Conservation (phyloP, 257 asterid species). For the Solanum corneliomulleri region DNA sequence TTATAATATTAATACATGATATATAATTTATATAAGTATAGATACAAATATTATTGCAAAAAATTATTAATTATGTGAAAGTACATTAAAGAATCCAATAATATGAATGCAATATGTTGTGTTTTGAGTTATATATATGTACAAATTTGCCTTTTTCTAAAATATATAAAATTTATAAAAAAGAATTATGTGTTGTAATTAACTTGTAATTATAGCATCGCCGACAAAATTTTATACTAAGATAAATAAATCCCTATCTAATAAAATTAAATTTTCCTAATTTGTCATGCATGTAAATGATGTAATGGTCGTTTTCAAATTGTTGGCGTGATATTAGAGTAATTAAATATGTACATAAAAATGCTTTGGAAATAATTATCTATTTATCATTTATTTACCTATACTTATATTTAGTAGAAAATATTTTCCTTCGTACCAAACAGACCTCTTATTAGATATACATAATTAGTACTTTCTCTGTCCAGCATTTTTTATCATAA, state of each 20-base stretch:
- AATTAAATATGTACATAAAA: neutral
- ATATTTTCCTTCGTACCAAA: neutral
- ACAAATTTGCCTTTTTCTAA: neutral
- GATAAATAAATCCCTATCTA: neutral
- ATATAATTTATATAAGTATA: neutral
- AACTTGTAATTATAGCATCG: neutral
- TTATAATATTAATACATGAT: neutral
- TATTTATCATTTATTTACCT: too few species aligned
- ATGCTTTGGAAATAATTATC: neutral
- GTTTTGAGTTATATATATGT: neutral
- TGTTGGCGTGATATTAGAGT: neutral
- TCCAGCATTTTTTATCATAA: too few species aligned
- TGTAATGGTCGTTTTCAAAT: neutral
- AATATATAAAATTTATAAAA: neutral
- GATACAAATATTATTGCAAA: neutral
- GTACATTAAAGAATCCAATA: neutral
- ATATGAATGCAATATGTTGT: neutral
- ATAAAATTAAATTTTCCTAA: neutral
- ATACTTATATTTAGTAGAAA: neutral
- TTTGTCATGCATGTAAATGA: neutral
- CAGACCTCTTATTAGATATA: neutral
- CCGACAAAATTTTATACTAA: neutral
- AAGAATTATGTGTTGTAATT: neutral
- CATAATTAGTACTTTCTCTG: neutral
- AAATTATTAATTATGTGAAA: neutral